These are phyloP conservation scores for Trifolium pratense DNA, from an alignment of 306 rosid species.

Conservation along the genomic window DNA sequence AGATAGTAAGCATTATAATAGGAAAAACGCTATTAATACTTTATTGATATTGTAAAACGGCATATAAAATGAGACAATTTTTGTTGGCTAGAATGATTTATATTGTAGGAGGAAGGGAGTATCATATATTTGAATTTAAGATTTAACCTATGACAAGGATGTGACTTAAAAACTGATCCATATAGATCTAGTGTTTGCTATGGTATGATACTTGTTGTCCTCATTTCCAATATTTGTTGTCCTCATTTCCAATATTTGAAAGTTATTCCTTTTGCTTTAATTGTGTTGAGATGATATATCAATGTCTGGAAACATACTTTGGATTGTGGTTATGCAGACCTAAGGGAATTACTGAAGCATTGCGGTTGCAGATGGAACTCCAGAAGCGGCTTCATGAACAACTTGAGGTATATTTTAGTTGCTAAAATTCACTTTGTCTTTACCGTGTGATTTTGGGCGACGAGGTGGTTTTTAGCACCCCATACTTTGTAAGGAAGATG, in stretches of 20 bases:
- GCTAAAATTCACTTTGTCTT: slow-evolving; percentile 11
- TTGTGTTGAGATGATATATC: slow-evolving; percentile 13
- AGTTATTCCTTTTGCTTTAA: slow-evolving; percentile 24
- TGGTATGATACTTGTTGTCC: slow-evolving; percentile 17
- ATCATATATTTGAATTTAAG: slow-evolving; percentile 11
- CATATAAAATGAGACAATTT: neutral
- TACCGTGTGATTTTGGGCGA: neutral
- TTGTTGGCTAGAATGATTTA: neutral
- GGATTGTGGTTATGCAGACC: slow-evolving; percentile 52
- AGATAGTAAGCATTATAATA: neutral
- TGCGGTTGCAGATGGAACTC: slow-evolving; percentile 94
- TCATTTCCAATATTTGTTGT: slow-evolving; percentile 12
- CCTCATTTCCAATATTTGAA: slow-evolving; percentile 17
- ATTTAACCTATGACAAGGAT: neutral
- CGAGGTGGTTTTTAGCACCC: slow-evolving; percentile 13
- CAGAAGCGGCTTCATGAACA: slow-evolving; percentile 98
- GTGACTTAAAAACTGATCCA: slow-evolving; percentile 5
- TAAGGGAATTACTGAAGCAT: slow-evolving; percentile 84
- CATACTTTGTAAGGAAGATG: neutral
- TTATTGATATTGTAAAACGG: neutral
- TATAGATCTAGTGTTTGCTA: slow-evolving; percentile 3
- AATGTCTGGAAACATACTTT: slow-evolving; percentile 21
- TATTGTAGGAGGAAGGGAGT: neutral
- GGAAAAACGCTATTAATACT: neutral
- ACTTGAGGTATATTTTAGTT: slow-evolving; percentile 72